Percentiles rank a stretch among this genome's conserved stretches.
phyloP scores from a whole-genome alignment of 1,139 yeast species.

The Saccharomycopsis crataegensis region DNA sequence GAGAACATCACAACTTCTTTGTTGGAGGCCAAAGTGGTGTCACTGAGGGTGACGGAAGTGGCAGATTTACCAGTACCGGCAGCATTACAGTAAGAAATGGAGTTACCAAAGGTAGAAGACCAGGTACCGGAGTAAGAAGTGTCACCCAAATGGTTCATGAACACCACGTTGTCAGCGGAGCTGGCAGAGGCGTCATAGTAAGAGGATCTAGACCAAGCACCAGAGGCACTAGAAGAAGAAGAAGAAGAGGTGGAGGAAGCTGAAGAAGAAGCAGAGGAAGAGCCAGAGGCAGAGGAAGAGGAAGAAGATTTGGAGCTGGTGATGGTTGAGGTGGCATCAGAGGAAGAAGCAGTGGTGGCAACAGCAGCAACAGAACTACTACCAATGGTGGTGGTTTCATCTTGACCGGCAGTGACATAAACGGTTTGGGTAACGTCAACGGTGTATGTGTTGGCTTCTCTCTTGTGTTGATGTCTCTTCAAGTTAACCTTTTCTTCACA shows the following conservation, averaged over 20 bases:
- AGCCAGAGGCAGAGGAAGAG: slow-evolving; percentile 24
- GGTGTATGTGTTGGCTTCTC: slow-evolving; percentile 37
- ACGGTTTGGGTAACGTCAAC: slow-evolving; percentile 60
- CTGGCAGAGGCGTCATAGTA: slow-evolving; percentile 57
- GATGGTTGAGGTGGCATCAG: not conserved
- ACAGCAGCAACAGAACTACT: slow-evolving; percentile 14
- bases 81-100: slow-evolving; percentile 69
- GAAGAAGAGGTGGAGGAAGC: slow-evolving; percentile 31
- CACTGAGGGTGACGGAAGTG: slow-evolving; percentile 52
- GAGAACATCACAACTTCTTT: slow-evolving; percentile 76
- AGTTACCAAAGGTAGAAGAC: slow-evolving; percentile 81
- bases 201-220: slow-evolving; percentile 66
- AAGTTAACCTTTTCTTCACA: slow-evolving; percentile 30
- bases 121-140: slow-evolving; percentile 74
- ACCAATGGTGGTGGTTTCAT: not conserved
- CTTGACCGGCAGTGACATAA: slow-evolving; percentile 34
- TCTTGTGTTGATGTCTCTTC: slow-evolving; percentile 26
- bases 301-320: not conserved
- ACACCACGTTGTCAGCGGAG: slow-evolving; percentile 63
- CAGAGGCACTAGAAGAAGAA: slow-evolving; percentile 21
- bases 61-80: slow-evolving; percentile 67
- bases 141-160: slow-evolving; percentile 78
- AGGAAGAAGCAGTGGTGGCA: not conserved
- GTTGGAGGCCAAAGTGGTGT: slow-evolving; percentile 61
- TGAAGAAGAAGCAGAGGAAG: slow-evolving; percentile 28